These are phyloP conservation scores for Lactarius akahatsu DNA, from an alignment of 768 basidiomycete genomes.

Conservation along the genomic window DNA sequence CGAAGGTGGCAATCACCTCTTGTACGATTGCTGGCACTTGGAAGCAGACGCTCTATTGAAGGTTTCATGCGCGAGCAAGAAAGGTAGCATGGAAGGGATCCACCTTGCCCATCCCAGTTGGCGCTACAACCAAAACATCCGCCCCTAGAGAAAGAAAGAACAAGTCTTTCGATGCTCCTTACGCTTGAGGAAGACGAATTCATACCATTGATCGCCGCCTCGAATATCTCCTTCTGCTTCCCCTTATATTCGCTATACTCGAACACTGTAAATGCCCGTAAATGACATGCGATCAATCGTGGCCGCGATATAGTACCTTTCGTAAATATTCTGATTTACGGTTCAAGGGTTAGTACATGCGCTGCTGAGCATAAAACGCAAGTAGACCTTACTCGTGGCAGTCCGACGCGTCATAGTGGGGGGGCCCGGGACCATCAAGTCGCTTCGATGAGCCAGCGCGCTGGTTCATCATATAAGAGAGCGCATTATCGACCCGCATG, in stretches of 20 bases:
- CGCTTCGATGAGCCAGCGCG: slow-evolving; percentile 4
- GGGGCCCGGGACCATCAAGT: background rate
- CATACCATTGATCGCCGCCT: slow-evolving; percentile 64
- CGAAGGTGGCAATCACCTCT: slow-evolving; percentile 41
- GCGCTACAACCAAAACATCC: slow-evolving; percentile 79
- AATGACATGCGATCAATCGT: too few relatives aligned
- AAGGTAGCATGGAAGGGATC: slow-evolving; percentile 6
- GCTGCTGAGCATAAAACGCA: background rate
- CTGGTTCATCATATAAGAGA: slow-evolving; percentile 12
- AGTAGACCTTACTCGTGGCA: slow-evolving; percentile 19
- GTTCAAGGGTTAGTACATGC: background rate
- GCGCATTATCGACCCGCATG: slow-evolving; percentile 19
- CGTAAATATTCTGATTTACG: slow-evolving; percentile 16
- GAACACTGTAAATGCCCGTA: slow-evolving; percentile 52
- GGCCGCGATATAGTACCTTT: slow-evolving; percentile 1
- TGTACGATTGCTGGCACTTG: slow-evolving; percentile 76
- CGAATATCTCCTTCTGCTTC: slow-evolving; percentile 73
- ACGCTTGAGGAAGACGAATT: background rate
- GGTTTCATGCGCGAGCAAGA: background rate
- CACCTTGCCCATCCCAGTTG: slow-evolving; percentile 90
- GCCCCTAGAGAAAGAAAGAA: slow-evolving; percentile 43
- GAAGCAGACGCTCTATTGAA: slow-evolving; percentile 72
- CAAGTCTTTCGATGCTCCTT: background rate
- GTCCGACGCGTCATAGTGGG: slow-evolving; percentile 1
- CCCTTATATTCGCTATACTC: slow-evolving; percentile 69